A percentile compares a stretch with the other conserved stretches of the same genome.
Evolutionary conservation across 164 flowering plant genomes (phyloP).

Genomic region (Protea cynaroides): DNA sequence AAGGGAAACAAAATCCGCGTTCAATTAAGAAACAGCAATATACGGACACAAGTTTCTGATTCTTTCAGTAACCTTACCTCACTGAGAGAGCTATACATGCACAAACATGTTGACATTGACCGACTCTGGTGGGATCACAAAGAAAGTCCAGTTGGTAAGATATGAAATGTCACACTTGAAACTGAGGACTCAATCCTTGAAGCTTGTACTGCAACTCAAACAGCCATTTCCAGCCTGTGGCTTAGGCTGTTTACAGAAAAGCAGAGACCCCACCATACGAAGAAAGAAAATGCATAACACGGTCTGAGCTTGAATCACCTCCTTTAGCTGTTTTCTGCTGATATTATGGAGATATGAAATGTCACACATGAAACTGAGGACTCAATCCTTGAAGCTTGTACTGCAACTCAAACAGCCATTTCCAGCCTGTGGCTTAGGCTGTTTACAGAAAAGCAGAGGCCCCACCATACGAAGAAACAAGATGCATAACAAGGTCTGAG

Average conservation of each 20-base stretch:
- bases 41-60: background rate
- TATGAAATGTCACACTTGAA: conserved; percentile 16
- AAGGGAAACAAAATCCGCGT: background rate
- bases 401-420: conserved; percentile 35
- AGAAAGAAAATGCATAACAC: conserved; percentile 5
- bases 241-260: conserved; percentile 53
- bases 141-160: conserved; percentile 18
- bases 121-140: conserved; percentile 3
- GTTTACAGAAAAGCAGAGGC: conserved; percentile 33
- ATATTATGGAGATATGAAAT: conserved; percentile 15
- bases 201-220: conserved; percentile 25
- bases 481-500: background rate
- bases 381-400: conserved; percentile 16
- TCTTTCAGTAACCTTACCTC: conserved; percentile 18
- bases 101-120: background rate
- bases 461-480: conserved; percentile 30
- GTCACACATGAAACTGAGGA: conserved; percentile 13
- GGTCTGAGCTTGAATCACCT: conserved; percentile 5
- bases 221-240: conserved; percentile 76
- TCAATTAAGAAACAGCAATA: background rate
- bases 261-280: conserved; percentile 34
- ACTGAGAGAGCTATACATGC: conserved; percentile 1
- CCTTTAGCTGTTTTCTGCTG: conserved; percentile 12
- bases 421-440: conserved; percentile 85
- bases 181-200: conserved; percentile 1